Evolutionary conservation across 140 eudicot genomes (phyloP).

Genomic region (Senecio squalidus): DNA sequence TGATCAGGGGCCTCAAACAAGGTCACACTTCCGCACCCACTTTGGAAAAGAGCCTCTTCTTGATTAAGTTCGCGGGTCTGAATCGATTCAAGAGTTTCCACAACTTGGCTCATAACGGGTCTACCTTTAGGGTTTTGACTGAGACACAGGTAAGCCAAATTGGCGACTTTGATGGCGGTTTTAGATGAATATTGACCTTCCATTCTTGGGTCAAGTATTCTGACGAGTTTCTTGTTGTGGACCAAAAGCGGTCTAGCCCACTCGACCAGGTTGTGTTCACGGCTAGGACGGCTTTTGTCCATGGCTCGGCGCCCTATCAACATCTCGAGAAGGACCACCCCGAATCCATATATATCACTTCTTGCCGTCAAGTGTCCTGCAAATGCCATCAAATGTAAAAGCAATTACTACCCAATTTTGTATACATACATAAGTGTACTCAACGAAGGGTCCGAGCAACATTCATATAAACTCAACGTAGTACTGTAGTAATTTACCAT

Average conservation of each 20-base stretch:
- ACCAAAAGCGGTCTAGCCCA: slow-evolving; percentile 89
- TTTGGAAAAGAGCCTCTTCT: slow-evolving; percentile 43
- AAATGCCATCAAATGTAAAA: slow-evolving; percentile 10
- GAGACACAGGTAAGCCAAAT: slow-evolving; percentile 81
- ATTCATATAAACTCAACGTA: no score
- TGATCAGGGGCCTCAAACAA: slow-evolving; percentile 47
- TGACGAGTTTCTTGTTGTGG: slow-evolving; percentile 69
- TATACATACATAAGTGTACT: not conserved
- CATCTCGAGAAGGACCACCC: slow-evolving; percentile 96
- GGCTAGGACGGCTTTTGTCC: slow-evolving; percentile 92
- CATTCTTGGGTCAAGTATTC: slow-evolving; percentile 80
- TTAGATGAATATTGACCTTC: slow-evolving; percentile 80
- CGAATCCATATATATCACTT: slow-evolving; percentile 92
- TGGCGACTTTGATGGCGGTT: slow-evolving; percentile 65
- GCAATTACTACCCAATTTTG: not conserved
- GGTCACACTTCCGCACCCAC: slow-evolving; percentile 51
- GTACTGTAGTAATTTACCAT: no score
- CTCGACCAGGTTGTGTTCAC: slow-evolving; percentile 90
- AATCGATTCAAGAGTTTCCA: slow-evolving; percentile 73
- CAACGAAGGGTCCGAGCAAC: no score
- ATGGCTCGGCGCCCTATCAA: slow-evolving; percentile 85
- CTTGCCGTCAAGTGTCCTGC: slow-evolving; percentile 96
- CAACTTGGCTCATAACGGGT: slow-evolving; percentile 81
- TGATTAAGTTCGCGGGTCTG: slow-evolving; percentile 34
- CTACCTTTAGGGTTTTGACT: slow-evolving; percentile 96